Evolutionary conservation across 352 stramenopile genomes (phyloP).

Genomic region (Elongisporangium anandrum): DNA sequence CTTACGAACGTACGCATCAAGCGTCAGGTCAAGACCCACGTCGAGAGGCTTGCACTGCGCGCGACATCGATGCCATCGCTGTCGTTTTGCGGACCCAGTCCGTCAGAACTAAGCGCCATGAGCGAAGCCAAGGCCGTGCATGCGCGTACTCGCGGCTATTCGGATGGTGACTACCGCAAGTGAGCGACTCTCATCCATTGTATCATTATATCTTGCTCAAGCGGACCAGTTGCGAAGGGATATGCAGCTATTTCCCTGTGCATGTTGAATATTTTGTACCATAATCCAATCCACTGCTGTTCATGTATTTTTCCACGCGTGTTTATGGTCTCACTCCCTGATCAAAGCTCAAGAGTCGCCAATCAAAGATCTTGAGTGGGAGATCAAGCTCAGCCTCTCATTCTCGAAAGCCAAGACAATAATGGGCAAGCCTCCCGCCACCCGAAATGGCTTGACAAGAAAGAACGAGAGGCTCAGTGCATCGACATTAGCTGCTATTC

Average conservation of each 20-base stretch:
- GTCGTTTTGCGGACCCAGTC: not conserved
- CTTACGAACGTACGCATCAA: not conserved
- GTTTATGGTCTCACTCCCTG: not conserved
- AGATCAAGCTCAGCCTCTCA: not conserved
- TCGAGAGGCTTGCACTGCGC: not conserved
- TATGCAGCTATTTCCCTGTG: not conserved
- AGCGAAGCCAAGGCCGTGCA: not conserved
- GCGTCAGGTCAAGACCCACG: not conserved
- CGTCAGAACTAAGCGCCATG: not conserved
- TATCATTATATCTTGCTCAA: not conserved
- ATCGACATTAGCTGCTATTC: constrained; percentile 13
- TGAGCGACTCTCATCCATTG: not conserved
- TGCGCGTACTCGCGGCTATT: not conserved
- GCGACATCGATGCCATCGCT: not conserved
- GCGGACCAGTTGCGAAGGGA: not conserved
- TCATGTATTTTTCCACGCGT: not conserved
- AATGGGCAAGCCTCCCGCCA: not conserved
- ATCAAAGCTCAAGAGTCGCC: not conserved
- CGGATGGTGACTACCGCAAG: not conserved
- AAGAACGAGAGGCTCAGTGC: constrained; percentile 25
- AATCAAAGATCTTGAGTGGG: not conserved
- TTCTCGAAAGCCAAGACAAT: not conserved
- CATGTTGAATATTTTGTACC: not conserved
- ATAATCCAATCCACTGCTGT: not conserved
- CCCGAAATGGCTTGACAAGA: not conserved